A percentile compares a stretch with the other conserved stretches of the same genome.
Evolutionary conservation across 768 basidiomycete species (phyloP).

Genomic region (Ramaria rubella): DNA sequence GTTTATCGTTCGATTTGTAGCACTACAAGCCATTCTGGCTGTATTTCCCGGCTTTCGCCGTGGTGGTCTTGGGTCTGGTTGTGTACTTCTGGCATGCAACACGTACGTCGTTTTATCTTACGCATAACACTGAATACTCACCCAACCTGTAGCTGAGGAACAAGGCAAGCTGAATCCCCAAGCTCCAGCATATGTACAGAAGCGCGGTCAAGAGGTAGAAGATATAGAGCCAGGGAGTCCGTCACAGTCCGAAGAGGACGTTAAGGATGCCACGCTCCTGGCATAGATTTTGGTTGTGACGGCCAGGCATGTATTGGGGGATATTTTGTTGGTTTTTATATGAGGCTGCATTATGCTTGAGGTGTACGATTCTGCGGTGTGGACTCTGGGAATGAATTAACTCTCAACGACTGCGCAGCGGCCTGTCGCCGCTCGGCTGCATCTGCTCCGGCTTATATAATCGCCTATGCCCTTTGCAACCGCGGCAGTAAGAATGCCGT

Average conservation of each 20-base stretch:
- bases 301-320: too few species aligned
- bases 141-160: slow-evolving; percentile 49
- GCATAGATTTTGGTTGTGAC: background rate
- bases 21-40: slow-evolving; percentile 83
- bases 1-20: slow-evolving; percentile 32
- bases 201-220: slow-evolving; percentile 14
- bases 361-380: too few species aligned
- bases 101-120: slow-evolving; percentile 43
- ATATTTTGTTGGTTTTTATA: too few species aligned
- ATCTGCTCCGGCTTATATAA: too few species aligned
- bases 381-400: too few species aligned
- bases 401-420: too few species aligned
- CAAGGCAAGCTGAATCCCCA: slow-evolving; percentile 59
- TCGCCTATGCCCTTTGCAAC: too few species aligned
- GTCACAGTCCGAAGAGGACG: slow-evolving; percentile 1
- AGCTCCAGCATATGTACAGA: slow-evolving; percentile 51
- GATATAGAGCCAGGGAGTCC: slow-evolving; percentile 9
- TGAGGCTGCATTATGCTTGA: too few species aligned
- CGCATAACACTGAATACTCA: background rate
- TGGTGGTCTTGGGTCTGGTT: slow-evolving; percentile 67
- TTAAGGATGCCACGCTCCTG: background rate
- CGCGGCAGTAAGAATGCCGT: too few species aligned
- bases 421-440: too few species aligned
- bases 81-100: slow-evolving; percentile 83
- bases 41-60: slow-evolving; percentile 72